These are phyloP conservation scores for Hydnomerulius pinastri DNA, from an alignment of 768 basidiomycete genomes.

Conservation along the genomic window DNA sequence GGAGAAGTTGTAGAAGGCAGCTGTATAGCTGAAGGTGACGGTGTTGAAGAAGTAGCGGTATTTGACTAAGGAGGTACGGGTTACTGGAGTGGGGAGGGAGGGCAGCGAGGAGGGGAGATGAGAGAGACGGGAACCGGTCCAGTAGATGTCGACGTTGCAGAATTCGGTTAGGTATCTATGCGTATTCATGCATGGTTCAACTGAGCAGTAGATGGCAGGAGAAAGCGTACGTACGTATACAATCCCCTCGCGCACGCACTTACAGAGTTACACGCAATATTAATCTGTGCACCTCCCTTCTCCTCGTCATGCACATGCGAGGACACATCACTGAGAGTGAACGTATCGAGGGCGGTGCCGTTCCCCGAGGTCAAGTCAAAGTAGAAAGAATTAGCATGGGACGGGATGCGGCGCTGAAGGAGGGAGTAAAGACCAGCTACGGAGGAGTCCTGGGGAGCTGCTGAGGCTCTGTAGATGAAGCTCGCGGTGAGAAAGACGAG, in stretches of 20 bases:
- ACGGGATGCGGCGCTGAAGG: slow-evolving; percentile 37
- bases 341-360: slow-evolving; percentile 29
- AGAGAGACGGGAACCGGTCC: slow-evolving; percentile 42
- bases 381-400: slow-evolving; percentile 32
- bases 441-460: neutral
- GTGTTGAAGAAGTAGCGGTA: slow-evolving; percentile 46
- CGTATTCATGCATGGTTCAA: neutral
- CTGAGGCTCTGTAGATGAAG: neutral
- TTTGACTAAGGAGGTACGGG: slow-evolving; percentile 35
- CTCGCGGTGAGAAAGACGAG: neutral
- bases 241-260: slow-evolving; percentile 41
- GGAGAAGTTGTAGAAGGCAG: slow-evolving; percentile 40
- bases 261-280: slow-evolving; percentile 36
- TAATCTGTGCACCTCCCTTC: slow-evolving; percentile 19
- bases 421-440: slow-evolving; percentile 36
- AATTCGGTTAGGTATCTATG: slow-evolving; percentile 39
- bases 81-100: slow-evolving; percentile 29
- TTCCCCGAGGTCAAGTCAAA: slow-evolving; percentile 29
- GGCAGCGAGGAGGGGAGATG: slow-evolving; percentile 33
- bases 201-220: neutral
- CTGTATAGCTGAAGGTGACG: slow-evolving; percentile 44
- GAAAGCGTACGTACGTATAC: slow-evolving; percentile 38
- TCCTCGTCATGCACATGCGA: slow-evolving; percentile 2
- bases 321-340: slow-evolving; percentile 32
- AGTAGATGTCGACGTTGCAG: slow-evolving; percentile 44